Evolutionary conservation across 129 eudicot genomes (phyloP), one percentile per base, ranked within the genome.

Genomic region (Centella asiatica): DNA sequence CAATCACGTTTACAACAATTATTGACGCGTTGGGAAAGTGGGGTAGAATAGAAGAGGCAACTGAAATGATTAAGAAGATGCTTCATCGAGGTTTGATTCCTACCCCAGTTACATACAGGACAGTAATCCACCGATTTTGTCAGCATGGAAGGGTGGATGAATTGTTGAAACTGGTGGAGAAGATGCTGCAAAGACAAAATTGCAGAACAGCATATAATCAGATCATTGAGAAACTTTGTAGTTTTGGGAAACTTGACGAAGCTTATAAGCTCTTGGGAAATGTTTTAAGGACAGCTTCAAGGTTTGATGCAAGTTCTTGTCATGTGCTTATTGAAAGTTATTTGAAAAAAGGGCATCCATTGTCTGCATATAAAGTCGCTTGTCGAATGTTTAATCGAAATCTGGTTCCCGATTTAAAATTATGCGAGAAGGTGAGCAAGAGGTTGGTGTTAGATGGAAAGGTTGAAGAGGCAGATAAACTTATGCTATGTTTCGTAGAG

Each of bases 351-450:
- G 90, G 89, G 17, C 68, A 75, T 64, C 83, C 95, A 13, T 29
- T 74, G 48, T 70, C 68, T 22, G 69, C 95, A 2, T 87, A 90
- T 74, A 81, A 75, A 58, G 94, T 90, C 54, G 94, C 87, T 15
- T 81, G 83, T 77, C 74, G 90, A 53, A 90, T 90, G 95, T 90
- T 90, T 67, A 64, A 70, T 22, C 83, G 88, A 24, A 86, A 90
- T 74, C 66, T 90, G 74, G 64, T 81, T 64, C 98, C 95, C 26
- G 90, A 87, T 44, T 64, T 86, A 36, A 86, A 73, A 54, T 65
- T 90, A 42, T 90, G 94, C 69, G 80, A 84, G 72, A 83, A 81
- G 59, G 81, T 90, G 40, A 68, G 94, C 56, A 79, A 84, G 58
- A 72, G 70, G 61, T 74, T 90, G 80, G 64, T 65, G 61, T 48